These are phyloP conservation scores for Claviceps fusiformis DNA, from an alignment of 2,329 filamentous ascomycete genomes.

Conservation along the genomic window DNA sequence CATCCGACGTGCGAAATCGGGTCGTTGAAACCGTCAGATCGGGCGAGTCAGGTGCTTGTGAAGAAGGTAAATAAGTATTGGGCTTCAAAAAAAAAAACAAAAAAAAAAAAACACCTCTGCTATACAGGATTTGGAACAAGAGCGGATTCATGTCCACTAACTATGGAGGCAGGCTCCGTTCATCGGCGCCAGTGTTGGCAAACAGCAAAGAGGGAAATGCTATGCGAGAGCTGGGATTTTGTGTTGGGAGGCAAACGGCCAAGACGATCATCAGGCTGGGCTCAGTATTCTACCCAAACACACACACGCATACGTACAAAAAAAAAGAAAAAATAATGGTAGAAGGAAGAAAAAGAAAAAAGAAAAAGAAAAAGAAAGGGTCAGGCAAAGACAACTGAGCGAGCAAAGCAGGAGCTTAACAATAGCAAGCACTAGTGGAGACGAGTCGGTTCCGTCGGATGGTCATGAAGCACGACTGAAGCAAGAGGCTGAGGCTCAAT, in stretches of 20 bases:
- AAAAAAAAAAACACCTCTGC: not conserved
- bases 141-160: not conserved
- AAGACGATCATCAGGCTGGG: not conserved
- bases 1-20: not conserved
- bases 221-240: not conserved
- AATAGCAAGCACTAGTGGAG: conserved; percentile 4
- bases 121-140: not conserved
- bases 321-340: too few relatives aligned
- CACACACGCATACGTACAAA: too few relatives aligned
- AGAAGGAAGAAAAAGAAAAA: too few relatives aligned
- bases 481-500: not conserved
- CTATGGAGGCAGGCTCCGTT: not conserved
- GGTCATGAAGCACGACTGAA: conserved; percentile 2
- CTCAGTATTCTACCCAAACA: not conserved
- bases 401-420: not conserved
- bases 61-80: not conserved
- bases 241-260: not conserved
- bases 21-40: not conserved
- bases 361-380: not conserved
- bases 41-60: not conserved
- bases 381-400: not conserved
- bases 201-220: not conserved
- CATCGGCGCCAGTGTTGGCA: not conserved
- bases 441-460: conserved; percentile 5
- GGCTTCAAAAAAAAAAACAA: not conserved